Percentiles rank a stretch among this genome's conserved stretches.
Evolutionary conservation across 306 rosid species (phyloP).

Genomic region (Ormosia semicastrata): DNA sequence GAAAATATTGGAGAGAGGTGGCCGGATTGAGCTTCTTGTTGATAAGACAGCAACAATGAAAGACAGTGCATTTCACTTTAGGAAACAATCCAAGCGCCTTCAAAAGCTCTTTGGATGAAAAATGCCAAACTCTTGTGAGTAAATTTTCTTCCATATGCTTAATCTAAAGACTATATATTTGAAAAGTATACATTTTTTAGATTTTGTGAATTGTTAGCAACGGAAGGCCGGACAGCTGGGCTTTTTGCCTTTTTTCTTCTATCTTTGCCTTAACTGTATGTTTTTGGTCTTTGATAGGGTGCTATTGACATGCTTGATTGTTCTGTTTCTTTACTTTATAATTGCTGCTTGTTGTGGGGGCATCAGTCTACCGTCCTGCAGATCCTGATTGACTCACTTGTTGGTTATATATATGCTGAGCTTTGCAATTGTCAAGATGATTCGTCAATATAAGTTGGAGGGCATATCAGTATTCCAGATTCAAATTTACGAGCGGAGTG

Average conservation of each 20-base stretch:
- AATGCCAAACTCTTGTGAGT: conserved; percentile 92
- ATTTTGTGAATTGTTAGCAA: not conserved
- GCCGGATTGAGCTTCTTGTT: conserved; percentile 93
- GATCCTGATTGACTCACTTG: conserved; percentile 53
- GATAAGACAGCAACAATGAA: conserved; percentile 98
- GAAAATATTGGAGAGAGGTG: conserved; percentile 95
- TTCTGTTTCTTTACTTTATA: conserved; percentile 77
- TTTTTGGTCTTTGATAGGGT: conserved; percentile 61
- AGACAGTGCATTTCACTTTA: conserved; percentile 94
- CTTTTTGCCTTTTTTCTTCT: not conserved
- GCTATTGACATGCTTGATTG: conserved; percentile 77
- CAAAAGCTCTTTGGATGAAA: conserved; percentile 97
- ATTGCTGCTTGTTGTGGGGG: conserved; percentile 98
- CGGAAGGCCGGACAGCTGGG: not conserved
- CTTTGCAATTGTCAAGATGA: conserved; percentile 33
- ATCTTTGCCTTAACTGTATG: not conserved
- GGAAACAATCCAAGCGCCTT: conserved; percentile 92
- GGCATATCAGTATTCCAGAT: conserved; percentile 21
- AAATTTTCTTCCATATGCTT: conserved; percentile 6
- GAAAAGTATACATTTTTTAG: not conserved
- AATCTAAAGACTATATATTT: conserved; percentile 2
- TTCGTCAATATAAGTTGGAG: conserved; percentile 24
- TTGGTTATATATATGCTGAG: conserved; percentile 26
- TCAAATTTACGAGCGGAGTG: conserved; percentile 26
- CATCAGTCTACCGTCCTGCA: conserved; percentile 80